phyloP scores from a whole-genome alignment of 2,329 filamentous ascomycete species.

The Diaporthe sp. region DNA sequence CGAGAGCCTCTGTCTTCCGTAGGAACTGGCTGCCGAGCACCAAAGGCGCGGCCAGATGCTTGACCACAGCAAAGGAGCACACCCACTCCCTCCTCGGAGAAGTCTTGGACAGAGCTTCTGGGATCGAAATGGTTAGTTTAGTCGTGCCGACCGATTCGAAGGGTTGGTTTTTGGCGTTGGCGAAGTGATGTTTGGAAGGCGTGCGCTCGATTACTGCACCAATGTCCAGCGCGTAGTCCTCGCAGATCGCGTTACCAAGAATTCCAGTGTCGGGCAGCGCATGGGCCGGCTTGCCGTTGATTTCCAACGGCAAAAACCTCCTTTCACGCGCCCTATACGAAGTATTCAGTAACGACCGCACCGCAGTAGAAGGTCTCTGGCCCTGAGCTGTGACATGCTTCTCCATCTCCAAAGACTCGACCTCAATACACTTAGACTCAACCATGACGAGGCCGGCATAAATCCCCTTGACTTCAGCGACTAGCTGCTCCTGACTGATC shows the following conservation, averaged over 20 bases:
- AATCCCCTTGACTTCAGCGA: slow-evolving; percentile 85
- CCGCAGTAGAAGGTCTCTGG: too few species aligned
- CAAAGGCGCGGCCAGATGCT: neutral
- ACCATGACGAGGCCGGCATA: slow-evolving; percentile 65
- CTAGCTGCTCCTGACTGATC: slow-evolving; percentile 83
- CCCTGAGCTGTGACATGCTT: too few species aligned
- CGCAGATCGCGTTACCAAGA: neutral
- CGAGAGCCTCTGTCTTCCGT: neutral
- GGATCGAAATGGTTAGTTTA: neutral
- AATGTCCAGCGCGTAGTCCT: neutral
- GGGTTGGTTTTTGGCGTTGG: neutral
- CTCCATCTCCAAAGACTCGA: too few species aligned
- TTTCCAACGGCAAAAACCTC: neutral
- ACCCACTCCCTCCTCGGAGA: neutral
- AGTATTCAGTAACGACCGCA: too few species aligned
- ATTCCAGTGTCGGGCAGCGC: neutral
- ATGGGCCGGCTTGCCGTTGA: neutral
- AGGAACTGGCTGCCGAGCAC: neutral
- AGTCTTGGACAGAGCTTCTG: neutral
- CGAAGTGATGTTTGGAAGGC: neutral
- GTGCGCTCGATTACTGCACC: neutral
- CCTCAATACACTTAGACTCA: too few species aligned
- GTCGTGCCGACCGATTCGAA: neutral
- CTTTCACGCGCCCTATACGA: neutral
- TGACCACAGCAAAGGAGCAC: neutral